phyloP scores from a whole-genome alignment of 331 rosid genomes.

The Dryas integrifolia region DNA sequence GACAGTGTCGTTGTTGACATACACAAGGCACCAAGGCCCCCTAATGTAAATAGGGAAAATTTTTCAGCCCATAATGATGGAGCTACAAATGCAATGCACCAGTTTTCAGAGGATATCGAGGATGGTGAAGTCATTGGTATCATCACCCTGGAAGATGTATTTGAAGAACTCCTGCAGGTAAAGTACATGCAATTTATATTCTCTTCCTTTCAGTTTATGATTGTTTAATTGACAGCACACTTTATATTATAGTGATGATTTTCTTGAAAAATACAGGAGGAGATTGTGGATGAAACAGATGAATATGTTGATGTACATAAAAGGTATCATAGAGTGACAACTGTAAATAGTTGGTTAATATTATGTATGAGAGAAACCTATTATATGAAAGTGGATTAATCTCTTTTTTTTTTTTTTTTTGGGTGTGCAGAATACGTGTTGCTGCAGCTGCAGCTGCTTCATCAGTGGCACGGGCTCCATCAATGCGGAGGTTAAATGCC shows the following conservation, averaged over 20 bases:
- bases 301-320: constrained; percentile 87
- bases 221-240: background rate
- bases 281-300: constrained; percentile 87
- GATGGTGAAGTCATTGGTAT: constrained; percentile 95
- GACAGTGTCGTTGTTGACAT: constrained; percentile 62
- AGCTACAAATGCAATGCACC: constrained; percentile 35
- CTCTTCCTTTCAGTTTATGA: constrained; percentile 17
- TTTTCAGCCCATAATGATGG: constrained; percentile 38
- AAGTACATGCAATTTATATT: constrained; percentile 11
- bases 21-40: constrained; percentile 51
- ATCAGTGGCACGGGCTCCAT: constrained; percentile 78
- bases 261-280: constrained; percentile 60
- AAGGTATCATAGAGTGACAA: constrained; percentile 43
- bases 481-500: constrained; percentile 54
- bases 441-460: constrained; percentile 96
- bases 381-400: background rate
- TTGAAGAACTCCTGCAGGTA: constrained; percentile 98
- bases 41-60: constrained; percentile 30
- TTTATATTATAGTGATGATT: constrained; percentile 8
- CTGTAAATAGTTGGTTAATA: background rate
- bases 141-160: constrained; percentile 95
- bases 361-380: background rate
- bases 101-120: constrained; percentile 60
- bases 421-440: constrained; percentile 68
- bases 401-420: background rate